Conservation (phyloP, 257 asterid species). For the Capsicum chinense region DNA sequence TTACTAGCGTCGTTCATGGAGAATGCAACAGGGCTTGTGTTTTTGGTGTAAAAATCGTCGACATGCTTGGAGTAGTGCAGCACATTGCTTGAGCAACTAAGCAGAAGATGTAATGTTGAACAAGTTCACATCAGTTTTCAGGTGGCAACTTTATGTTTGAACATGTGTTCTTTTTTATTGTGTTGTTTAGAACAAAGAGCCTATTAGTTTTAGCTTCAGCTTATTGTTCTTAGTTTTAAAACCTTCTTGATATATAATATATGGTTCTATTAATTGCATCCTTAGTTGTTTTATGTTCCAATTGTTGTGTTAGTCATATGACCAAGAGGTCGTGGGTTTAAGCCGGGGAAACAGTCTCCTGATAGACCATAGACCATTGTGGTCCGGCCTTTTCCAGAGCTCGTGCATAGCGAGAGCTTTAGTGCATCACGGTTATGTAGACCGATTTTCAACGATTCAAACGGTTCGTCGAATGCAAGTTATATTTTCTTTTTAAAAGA, state of each 20-base stretch:
- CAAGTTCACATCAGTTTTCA: neutral
- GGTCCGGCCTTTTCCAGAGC: too few species aligned
- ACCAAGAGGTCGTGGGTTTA: too few species aligned
- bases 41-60: constrained; percentile 8
- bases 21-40: constrained; percentile 6
- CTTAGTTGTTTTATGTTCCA: neutral
- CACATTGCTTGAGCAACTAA: neutral
- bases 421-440: too few species aligned
- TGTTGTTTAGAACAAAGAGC: constrained; percentile 20
- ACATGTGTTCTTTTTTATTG: neutral
- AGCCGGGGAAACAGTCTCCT: too few species aligned
- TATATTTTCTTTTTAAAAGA: too few species aligned
- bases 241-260: constrained; percentile 19
- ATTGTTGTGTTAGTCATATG: neutral
- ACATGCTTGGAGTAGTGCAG: neutral
- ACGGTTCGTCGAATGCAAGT: neutral
- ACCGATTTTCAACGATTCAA: neutral
- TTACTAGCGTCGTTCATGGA: neutral
- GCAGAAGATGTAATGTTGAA: neutral
- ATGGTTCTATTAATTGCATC: neutral
- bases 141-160: constrained; percentile 1
- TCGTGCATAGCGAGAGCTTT: too few species aligned
- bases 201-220: constrained; percentile 7
- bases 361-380: too few species aligned
- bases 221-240: neutral